Percentiles rank a stretch among this genome's conserved stretches.
Evolutionary conservation across 2,329 filamentous ascomycete genomes (phyloP).

Genomic region (Pseudocercospora cruenta): DNA sequence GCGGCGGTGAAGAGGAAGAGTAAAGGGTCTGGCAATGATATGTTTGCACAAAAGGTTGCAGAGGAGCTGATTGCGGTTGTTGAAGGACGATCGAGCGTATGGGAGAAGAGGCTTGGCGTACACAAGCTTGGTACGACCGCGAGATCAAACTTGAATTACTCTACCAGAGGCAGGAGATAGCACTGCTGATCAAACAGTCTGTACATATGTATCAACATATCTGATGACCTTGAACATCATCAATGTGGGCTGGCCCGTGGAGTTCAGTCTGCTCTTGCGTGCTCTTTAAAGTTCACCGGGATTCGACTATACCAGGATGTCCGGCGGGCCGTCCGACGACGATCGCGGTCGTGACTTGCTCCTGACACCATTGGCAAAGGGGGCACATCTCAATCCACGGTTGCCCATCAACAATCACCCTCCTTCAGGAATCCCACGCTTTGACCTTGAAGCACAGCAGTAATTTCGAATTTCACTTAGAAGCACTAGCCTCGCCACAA

Average conservation of each 20-base stretch:
- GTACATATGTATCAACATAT: conserved; percentile 5
- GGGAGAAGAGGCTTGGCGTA: conserved; percentile 76
- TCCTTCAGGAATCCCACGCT: too few relatives aligned
- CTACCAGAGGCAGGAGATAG: neutral
- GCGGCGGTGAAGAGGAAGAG: conserved; percentile 78
- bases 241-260: neutral
- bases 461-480: too few relatives aligned
- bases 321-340: too few relatives aligned
- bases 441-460: too few relatives aligned
- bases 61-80: conserved; percentile 86
- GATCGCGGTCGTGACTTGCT: too few relatives aligned
- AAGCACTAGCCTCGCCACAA: too few relatives aligned
- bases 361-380: too few relatives aligned
- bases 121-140: conserved; percentile 81
- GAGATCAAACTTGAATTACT: conserved; percentile 67
- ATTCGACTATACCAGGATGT: neutral
- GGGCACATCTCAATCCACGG: too few relatives aligned
- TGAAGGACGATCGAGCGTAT: conserved; percentile 80
- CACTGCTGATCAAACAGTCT: neutral
- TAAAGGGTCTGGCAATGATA: conserved; percentile 69
- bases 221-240: neutral
- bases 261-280: neutral
- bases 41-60: conserved; percentile 77
- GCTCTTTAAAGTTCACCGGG: neutral
- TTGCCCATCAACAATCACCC: too few relatives aligned